Evolutionary conservation across 306 rosid species (phyloP), one percentile per base, ranked within the genome.

Genomic region (Glycine latifolia): DNA sequence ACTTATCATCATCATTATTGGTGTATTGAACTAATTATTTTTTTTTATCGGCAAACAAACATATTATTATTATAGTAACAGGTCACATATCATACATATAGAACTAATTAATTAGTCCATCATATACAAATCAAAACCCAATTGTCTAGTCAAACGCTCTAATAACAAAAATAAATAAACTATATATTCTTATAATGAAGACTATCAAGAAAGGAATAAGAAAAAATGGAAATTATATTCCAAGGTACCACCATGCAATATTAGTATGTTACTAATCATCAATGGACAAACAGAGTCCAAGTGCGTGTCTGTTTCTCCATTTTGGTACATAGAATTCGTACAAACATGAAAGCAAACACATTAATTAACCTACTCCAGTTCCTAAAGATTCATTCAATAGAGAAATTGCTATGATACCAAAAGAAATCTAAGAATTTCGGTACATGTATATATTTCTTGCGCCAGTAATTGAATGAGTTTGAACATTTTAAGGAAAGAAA

Each of bases 181-280:
- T 37, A 14, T n/a, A 49, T 74, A 0, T 44, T 58, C 15, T 13
- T 5, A 12, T 43, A 44, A 71, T 16, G 17, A 50, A 41, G 43
- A 72, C 56, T 11, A 65, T 31, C 11, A 31, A 60, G 7, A 50
- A 67, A 59, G 46, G 7, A 35, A 60, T 14, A 72, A 77, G 11
- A 72, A 69, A 52, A 48, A 50, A 65, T 63, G 78, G 75, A 56
- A 84, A 10, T 31, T 58, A 26, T 26, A 67, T 75, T 33, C 77
- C 67, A 1, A 56, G 50, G 31, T 2, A 26, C 31, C 43, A 68
- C 17, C 76, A 16, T 41, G 75, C 47, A 65, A 15, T 53, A 26
- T 26, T 26, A 26, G 31, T 26, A 26, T 53, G 4, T 44, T 9
- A 43, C 3, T 43, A 75, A 73, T 3, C 35, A 67, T 12, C 72